phyloP scores from a whole-genome alignment of 2,329 filamentous ascomycete species.

The Lecanicillium sp. region DNA sequence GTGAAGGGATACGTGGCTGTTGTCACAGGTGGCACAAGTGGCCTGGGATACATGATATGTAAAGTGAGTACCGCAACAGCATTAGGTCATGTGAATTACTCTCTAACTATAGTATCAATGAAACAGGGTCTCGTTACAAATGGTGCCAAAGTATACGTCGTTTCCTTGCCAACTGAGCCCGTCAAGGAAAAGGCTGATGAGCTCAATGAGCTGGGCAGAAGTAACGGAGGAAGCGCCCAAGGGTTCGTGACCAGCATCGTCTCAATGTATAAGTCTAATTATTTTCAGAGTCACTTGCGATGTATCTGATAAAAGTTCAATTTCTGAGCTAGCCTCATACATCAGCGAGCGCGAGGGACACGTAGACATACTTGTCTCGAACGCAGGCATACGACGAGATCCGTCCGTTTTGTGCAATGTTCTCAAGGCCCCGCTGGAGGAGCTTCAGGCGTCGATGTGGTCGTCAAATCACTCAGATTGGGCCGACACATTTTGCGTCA shows the following conservation, averaged over 20 bases:
- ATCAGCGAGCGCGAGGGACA: slow-evolving; percentile 28
- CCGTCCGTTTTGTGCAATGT: slow-evolving; percentile 34
- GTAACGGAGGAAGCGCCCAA: slow-evolving; percentile 26
- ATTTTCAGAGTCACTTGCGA: slow-evolving; percentile 25
- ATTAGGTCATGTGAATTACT: not conserved
- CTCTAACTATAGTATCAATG: not conserved
- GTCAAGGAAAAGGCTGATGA: slow-evolving; percentile 28
- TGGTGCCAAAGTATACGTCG: slow-evolving; percentile 38
- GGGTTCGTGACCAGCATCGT: slow-evolving; percentile 23
- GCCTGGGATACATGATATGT: slow-evolving; percentile 38
- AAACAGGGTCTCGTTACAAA: slow-evolving; percentile 32
- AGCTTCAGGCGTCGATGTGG: slow-evolving; percentile 39
- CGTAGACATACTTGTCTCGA: slow-evolving; percentile 40
- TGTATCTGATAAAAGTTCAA: slow-evolving; percentile 32
- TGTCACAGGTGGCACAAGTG: slow-evolving; percentile 31
- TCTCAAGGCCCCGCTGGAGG: slow-evolving; percentile 28
- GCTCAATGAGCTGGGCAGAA: slow-evolving; percentile 28
- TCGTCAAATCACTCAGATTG: slow-evolving; percentile 34
- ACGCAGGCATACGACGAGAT: slow-evolving; percentile 40
- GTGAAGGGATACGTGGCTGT: slow-evolving; percentile 25
- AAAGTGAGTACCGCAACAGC: slow-evolving; percentile 20
- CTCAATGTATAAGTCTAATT: not conserved
- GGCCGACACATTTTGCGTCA: slow-evolving; percentile 37
- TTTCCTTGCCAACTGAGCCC: slow-evolving; percentile 31
- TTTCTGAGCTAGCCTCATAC: slow-evolving; percentile 22